Percentiles rank a stretch among this genome's conserved stretches.
These are phyloP conservation scores for Candida awuae DNA, from an alignment of 805 yeast genomes.

Conservation along the genomic window DNA sequence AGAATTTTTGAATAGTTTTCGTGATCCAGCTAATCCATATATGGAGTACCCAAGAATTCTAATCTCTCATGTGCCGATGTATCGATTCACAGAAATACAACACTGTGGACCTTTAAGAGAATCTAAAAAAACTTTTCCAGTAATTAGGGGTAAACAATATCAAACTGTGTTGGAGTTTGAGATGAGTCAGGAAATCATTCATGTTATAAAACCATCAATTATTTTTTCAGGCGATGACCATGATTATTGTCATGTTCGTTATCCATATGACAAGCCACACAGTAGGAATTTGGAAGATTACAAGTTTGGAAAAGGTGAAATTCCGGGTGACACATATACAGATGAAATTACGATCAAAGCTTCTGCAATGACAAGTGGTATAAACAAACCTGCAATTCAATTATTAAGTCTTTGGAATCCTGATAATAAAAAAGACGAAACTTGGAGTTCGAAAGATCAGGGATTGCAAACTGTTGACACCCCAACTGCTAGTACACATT, in stretches of 20 bases:
- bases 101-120: slow-evolving; percentile 77
- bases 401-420: slow-evolving; percentile 52
- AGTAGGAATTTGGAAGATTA: slow-evolving; percentile 12
- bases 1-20: slow-evolving; percentile 40
- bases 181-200: slow-evolving; percentile 50
- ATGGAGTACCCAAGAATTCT: slow-evolving; percentile 52
- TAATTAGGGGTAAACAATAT: slow-evolving; percentile 72
- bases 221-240: slow-evolving; percentile 95
- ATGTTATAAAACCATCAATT: slow-evolving; percentile 52
- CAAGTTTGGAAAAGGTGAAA: slow-evolving; percentile 4
- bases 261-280: slow-evolving; percentile 25
- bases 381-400: slow-evolving; percentile 78
- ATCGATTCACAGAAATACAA: slow-evolving; percentile 53
- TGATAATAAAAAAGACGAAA: not conserved
- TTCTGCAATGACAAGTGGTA: slow-evolving; percentile 90
- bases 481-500: slow-evolving; percentile 22
- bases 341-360: slow-evolving; percentile 86
- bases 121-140: slow-evolving; percentile 52
- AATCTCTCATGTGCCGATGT: slow-evolving; percentile 83
- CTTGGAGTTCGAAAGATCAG: slow-evolving; percentile 5
- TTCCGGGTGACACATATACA: slow-evolving; percentile 25
- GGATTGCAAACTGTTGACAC: slow-evolving; percentile 20
- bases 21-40: slow-evolving; percentile 14
- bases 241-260: slow-evolving; percentile 80
- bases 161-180: slow-evolving; percentile 75